Base-by-base conservation (phyloP, 257 asterid genomes). In the Nemophila menziesii region DNA sequence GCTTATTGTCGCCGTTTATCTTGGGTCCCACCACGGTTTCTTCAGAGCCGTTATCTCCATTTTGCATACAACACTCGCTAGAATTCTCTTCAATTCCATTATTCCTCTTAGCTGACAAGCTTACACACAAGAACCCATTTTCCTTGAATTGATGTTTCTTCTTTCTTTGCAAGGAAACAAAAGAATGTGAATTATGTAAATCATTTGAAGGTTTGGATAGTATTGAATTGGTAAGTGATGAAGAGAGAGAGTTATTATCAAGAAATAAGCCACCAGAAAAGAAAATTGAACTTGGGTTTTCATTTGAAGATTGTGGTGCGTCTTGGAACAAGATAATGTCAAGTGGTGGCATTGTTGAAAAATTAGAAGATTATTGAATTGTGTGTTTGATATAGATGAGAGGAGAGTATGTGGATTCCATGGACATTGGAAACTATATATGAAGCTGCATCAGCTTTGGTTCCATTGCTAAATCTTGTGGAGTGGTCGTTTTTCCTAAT, bases 231-330 rank as follows among this genome's bases (percentile, higher is more conserved):
- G 64, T 17, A 46, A 83, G 60, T 21, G 92, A 75, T 23, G 64
- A 57, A 50, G 93, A 85, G 43, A 75, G 45, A 0, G 81, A 8
- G 8, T 61, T 46, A 20, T 61, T 46, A 18, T 80, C 92, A 29
- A 83, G 69, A 51, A 87, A 83, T 27, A 87, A 55, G 52, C 97
- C 93, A 15, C 95, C 92, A 46, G 69, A 33, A 45, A 20, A 58
- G 16, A 50, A 51, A 49, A 52, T 43, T 29, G 62, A 36, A 22
- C 39, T 20, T 16, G 54, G 64, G 37, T 24, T 40, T 15, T 40
- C 11, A 40, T 40, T 10, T 4, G 40, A 36, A 40, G 6, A 36
- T 5, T 4, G 11, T 5, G 10, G 40, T 26, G 40, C 10, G 40
- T 36, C 40, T 36, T 36, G 40, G 40, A n/a, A 36, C 15, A n/a